phyloP scores from a whole-genome alignment of 2,329 filamentous ascomycete genomes.

The Ascochyta lentis region DNA sequence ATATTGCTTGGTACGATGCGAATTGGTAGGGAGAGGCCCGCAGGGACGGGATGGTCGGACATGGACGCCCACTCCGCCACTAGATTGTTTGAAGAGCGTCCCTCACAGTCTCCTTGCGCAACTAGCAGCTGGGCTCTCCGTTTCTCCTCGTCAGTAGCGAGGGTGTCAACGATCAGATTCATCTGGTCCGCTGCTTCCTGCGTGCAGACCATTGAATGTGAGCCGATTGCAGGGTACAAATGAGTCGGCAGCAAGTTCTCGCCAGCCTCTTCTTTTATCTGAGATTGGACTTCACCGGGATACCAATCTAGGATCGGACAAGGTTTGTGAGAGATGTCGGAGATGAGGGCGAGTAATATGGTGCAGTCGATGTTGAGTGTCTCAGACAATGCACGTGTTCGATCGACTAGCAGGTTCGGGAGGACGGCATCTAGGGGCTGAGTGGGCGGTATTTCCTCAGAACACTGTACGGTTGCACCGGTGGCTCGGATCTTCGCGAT shows the following conservation, averaged over 20 bases:
- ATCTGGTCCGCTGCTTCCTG: slow-evolving; percentile 69
- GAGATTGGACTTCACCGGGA: slow-evolving; percentile 66
- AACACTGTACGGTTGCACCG: slow-evolving; percentile 50
- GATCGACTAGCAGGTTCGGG: slow-evolving; percentile 48
- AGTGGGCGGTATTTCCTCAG: slow-evolving; percentile 33
- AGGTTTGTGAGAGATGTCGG: slow-evolving; percentile 71
- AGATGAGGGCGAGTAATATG: slow-evolving; percentile 73
- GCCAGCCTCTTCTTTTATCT: slow-evolving; percentile 69
- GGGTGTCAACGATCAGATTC: slow-evolving; percentile 50
- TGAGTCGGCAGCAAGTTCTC: slow-evolving; percentile 66
- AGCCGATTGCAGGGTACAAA: slow-evolving; percentile 67
- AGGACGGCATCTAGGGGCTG: slow-evolving; percentile 35
- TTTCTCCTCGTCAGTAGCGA: slow-evolving; percentile 53
- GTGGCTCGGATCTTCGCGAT: slow-evolving; percentile 62
- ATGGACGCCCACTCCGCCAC: slow-evolving; percentile 44
- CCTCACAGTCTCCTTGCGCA: slow-evolving; percentile 47
- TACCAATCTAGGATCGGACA: slow-evolving; percentile 58
- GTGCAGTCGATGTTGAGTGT: slow-evolving; percentile 70
- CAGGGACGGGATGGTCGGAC: slow-evolving; percentile 62
- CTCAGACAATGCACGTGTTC: slow-evolving; percentile 49
- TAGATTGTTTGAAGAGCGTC: slow-evolving; percentile 22
- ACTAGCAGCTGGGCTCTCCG: slow-evolving; percentile 66
- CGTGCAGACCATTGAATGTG: slow-evolving; percentile 69
- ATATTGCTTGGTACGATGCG: slow-evolving; percentile 58
- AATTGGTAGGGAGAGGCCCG: slow-evolving; percentile 67